Conservation (phyloP, 306 rosid genomes). For the Oemleria cerasiformis region DNA sequence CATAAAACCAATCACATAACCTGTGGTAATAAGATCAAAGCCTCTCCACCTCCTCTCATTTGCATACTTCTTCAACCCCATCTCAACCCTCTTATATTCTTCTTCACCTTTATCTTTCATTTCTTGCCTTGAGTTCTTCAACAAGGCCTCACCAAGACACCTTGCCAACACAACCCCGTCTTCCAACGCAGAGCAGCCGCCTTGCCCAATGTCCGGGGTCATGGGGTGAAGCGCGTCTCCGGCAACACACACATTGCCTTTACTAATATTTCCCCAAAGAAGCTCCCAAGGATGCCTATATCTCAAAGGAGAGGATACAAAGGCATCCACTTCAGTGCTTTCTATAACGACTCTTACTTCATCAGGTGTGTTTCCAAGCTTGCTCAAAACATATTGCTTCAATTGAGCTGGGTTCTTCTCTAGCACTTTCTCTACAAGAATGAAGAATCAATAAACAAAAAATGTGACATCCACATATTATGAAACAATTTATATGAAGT, state of each 20-base stretch:
- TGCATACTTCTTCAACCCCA: constrained; percentile 33
- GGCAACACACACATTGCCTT: constrained; percentile 46
- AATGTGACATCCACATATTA: too few relatives aligned
- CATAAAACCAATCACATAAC: constrained; percentile 39
- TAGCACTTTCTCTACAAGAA: constrained; percentile 14
- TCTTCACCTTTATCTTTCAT: not conserved
- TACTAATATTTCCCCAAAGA: constrained; percentile 36
- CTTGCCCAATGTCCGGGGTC: constrained; percentile 70
- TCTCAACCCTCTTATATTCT: constrained; percentile 16
- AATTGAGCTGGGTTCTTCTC: constrained; percentile 18
- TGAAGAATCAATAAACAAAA: not conserved
- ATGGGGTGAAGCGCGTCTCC: constrained; percentile 78
- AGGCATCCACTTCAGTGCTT: constrained; percentile 13
- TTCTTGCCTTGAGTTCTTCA: not conserved
- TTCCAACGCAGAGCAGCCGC: constrained; percentile 57
- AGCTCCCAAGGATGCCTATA: constrained; percentile 57
- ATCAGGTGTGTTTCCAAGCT: constrained; percentile 26
- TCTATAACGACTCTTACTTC: constrained; percentile 19
- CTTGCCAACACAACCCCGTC: constrained; percentile 47
- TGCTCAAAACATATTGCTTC: constrained; percentile 28
- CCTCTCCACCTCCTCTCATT: constrained; percentile 54
- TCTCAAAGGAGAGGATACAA: constrained; percentile 33
- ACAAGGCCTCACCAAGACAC: constrained; percentile 22
- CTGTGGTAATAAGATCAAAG: constrained; percentile 27
- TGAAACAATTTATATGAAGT: too few relatives aligned